Base-by-base conservation (phyloP, 1,284 basidiomycete genomes). In the Fomitopsis betulina region DNA sequence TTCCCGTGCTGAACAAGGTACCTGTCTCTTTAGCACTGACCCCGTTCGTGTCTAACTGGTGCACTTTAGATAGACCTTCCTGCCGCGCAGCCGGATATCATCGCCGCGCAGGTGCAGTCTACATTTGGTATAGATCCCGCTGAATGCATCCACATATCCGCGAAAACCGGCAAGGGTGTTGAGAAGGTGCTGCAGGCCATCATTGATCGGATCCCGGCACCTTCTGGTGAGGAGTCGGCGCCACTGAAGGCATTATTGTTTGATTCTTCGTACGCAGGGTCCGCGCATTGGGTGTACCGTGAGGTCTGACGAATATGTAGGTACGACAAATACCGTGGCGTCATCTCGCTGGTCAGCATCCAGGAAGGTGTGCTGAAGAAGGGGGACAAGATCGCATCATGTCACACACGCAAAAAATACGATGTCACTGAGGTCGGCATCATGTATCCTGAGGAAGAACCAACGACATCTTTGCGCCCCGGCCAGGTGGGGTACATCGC, bases 1-100 rank as follows among this genome's bases (percentile, higher is more conserved):
- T 99, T 42, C 94, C 96, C 2, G 91, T 98, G 19, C 79, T 98
- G 53, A 99, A 98, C 78, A 99, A 99, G 83, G 92, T 91, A 54
- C 38, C 72, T 56, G 13, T 61, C 17, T 55, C 37, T 37, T 37
- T 58, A 15, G 30, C 33, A 23, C 6, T 15, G 19, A 37, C 30
- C 35, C 40, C 54, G 19, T 23, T 32, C 32, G 47, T 27, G 17
- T 25, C 25, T 37, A 45, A 30, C 56, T 27, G 37, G 35, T 47
- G 25, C 43, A 53, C 35, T 38, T 56, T 58, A 92, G 90, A 93
- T 96, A 69, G 94, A 97, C 73, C 79, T 97, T 50, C 91, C 92
- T 23, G 89, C 92, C 45, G 88, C 95, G 19, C 85, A 91, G 56
- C 92, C 93, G 0, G 86, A 88, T 58, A 79, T 85, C 61, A 89